Evolutionary conservation across 1,284 basidiomycete genomes (phyloP).

Genomic region (Sporisorium sorghi): DNA sequence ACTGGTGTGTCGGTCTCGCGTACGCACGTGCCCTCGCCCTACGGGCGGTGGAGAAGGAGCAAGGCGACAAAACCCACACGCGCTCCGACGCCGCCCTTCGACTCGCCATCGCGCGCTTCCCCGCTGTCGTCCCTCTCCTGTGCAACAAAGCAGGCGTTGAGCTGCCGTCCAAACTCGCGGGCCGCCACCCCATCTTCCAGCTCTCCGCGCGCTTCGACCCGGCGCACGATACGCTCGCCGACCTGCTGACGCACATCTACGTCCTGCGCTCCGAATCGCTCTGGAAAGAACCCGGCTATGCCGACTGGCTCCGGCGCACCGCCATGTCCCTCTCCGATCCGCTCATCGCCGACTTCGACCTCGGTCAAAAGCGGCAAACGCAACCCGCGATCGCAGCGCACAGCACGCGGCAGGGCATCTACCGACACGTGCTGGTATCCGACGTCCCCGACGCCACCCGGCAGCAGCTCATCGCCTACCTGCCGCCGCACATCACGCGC

Average conservation of each 20-base stretch:
- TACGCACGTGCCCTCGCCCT: conserved; percentile 61
- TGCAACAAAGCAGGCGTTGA: conserved; percentile 58
- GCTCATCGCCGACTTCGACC: conserved; percentile 24
- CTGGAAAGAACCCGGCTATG: conserved; percentile 61
- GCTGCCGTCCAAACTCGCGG: conserved; percentile 39
- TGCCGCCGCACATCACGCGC: conserved; percentile 57
- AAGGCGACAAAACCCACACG: conserved; percentile 41
- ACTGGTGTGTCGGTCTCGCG: conserved; percentile 63
- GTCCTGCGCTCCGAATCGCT: conserved; percentile 59
- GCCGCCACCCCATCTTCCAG: conserved; percentile 29
- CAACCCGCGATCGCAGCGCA: conserved; percentile 29
- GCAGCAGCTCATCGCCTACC: conserved; percentile 58
- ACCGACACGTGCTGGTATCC: conserved; percentile 65
- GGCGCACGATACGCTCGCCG: conserved; percentile 33
- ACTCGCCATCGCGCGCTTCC: conserved; percentile 61
- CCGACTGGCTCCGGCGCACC: conserved; percentile 54
- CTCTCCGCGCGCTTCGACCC: conserved; percentile 20
- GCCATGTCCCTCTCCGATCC: conserved; percentile 26
- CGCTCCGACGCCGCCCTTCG: conserved; percentile 52
- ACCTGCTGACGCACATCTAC: conserved; percentile 64
- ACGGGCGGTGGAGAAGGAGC: conserved; percentile 56
- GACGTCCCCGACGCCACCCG: conserved; percentile 64
- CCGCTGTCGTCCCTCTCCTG: conserved; percentile 54
- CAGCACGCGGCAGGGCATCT: conserved; percentile 53
- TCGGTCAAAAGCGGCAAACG: conserved; percentile 13